Evolutionary conservation across 2,329 filamentous ascomycete genomes (phyloP), one percentile per base, ranked within the genome.

Genomic region (Domatiomyces globalis): DNA sequence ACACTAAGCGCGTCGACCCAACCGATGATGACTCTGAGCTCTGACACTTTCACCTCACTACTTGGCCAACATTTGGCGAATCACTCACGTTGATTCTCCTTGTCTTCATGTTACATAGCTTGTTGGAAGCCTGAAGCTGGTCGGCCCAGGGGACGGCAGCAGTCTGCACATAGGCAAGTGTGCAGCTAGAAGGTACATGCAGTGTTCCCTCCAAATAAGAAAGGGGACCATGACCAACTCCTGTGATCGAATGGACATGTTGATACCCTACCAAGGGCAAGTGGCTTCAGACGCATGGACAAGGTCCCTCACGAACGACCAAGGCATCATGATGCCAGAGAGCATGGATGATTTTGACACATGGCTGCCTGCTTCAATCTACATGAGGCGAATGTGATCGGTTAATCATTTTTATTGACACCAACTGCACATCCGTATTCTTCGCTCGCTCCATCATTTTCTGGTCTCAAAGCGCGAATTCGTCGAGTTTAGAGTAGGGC

Each of bases 1-100:
- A 50, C 19, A 59, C 59, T 42, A 54, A 56, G 22, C 44, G 53
- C 5, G 10, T 27, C 10, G 49, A 46, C 19, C 5, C 33, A 15
- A 50, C 49, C 22, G 55, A 56, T 25, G 56, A 60, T 46, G 59
- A 62, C 45, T 58, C 61, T 18, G 60, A 62, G 46, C 49, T 61
- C 27, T 61, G 48, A 55, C 45, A 27, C 19, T 27, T 7, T 8
- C 27, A 19, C 6, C 43, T 27, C 10, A 18, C n/a, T 4, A 10
- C 43, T 19, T 45, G 43, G 33, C 33, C 33, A 39, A 12, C 33
- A 4, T 4, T 7, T 33, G 7, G 29, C 29, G 4, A 9, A 33
- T 12, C 29, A 33, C 29, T 33, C 29, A 9, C 29, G 15, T 39
- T 39, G 12, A 39, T 39, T 39, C 33, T 39, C 10, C 33, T 15